Evolutionary conservation across 176 grass and related monocot genomes (phyloP).

Genomic region (sorghum (Sorghum bicolor)): Sorghum_bicolor_NCBIv3 NC_012872.2:69717001-69717500

Average conservation of each 20-base stretch:
- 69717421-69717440: background rate
- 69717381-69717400: background rate
- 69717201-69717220: conserved; percentile 45
- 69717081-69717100: conserved; percentile 37
- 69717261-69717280: conserved; percentile 42
- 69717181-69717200: conserved; percentile 44
- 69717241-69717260: conserved; percentile 10
- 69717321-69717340: conserved; percentile 18
- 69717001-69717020: conserved; percentile 38
- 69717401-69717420: conserved; percentile 19
- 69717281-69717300: conserved; percentile 7
- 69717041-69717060: conserved; percentile 35
- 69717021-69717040: conserved; percentile 32
- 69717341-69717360: conserved; percentile 17
- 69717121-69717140: background rate
- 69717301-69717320: background rate
- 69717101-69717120: background rate
- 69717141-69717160: conserved; percentile 26
- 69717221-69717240: background rate
- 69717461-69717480: background rate
- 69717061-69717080: conserved; percentile 41
- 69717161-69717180: background rate
- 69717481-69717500: background rate
- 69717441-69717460: background rate
- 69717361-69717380: background rate